Evolutionary conservation across 768 basidiomycete genomes (phyloP), one percentile per base, ranked within the genome.

Genomic region (Dictyophora rubrovolvata): DNA sequence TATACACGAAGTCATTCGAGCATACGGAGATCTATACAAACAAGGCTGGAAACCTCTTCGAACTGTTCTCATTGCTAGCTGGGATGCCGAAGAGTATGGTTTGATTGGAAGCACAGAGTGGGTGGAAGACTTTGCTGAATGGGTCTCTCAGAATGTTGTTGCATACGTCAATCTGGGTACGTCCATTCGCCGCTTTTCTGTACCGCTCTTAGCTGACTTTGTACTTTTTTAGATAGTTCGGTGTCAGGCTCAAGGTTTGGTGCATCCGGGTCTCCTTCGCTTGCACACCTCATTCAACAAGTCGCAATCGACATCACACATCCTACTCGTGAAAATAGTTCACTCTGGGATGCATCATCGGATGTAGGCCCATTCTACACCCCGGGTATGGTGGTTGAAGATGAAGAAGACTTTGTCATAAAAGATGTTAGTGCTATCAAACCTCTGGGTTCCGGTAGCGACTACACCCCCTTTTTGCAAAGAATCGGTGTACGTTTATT

Each of bases 381-480:
- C 59, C 62, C 65, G 0, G 80, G 78, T 18, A 77, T 75, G 50
- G 47, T 77, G 54, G 36, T 50, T 20, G 49, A 66, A 14, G 61
- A 54, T 17, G 69, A 64, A 59, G 56, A 64, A 5, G 57, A 55
- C 28, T 54, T 35, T 48, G 62, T 58, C 21, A 48, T 56, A 12
- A 59, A 64, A 12, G 61, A 54, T 17, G 56, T 63, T 52, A 63
- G 68, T 36, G 79, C 77, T 18, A 70, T 93, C 36, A 42, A 47
- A 0, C 79, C 88, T 16, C 72, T 93, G n/a, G 91, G 91, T 46
- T 88, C 85, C 54, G 91, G 91, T 22, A 91, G 89, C 60, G 95
- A 97, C 70, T 97, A 79, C 64, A 96, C 94, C 0, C 86, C 91
- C 10, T 96, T 97, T 74, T 72, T 98, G 65, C 91, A 97, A 69